Evolutionary conservation across 352 stramenopile species (phyloP), one percentile per base, ranked within the genome.

Genomic region (Phytopythium boreale): DNA sequence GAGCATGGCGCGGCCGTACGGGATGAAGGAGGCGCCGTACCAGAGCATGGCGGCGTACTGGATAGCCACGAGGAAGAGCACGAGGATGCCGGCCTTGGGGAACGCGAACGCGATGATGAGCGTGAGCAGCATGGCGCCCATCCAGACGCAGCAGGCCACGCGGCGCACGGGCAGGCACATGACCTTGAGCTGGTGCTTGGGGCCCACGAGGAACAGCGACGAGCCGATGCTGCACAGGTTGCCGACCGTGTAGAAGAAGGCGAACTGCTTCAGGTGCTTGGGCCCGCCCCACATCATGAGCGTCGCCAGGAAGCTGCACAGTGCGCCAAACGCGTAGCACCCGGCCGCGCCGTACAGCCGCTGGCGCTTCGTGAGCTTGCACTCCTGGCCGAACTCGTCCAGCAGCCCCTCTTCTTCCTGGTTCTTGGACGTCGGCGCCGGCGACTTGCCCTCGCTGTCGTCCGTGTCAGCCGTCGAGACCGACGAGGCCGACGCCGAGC

Each of bases 171-270:
- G 86, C 78, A 92, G 81, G 59, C 84, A 95, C 86, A 95, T 95
- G 63, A 95, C 79, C 62, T 90, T 83, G 50, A 91, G 56, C 71
- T 95, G 86, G 11, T 82, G 62, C 68, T 68, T 68, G 12, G 85
- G 85, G 0, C 86, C 84, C 15, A 92, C 80, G 44, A 95, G 74
- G 61, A 95, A 95, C 22, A 93, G 70, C 31, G 86, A 95, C 26
- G 77, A 89, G 52, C 84, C 83, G 50, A 95, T 90, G 43, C 80
- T 89, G 69, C 80, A 88, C 24, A 95, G 74, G 59, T 77, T 90
- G n/a, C 86, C 83, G 34, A 95, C 65, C 15, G 84, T 93, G 66
- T 95, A 95, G 68, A 95, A 93, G 72, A 95, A 95, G 24, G 72
- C 86, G 66, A 95, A 95, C 62, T 91, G 82, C 63, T 92, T 92